Base-by-base conservation (phyloP, 805 yeast species). In the Saturnispora zaruensis region DNA sequence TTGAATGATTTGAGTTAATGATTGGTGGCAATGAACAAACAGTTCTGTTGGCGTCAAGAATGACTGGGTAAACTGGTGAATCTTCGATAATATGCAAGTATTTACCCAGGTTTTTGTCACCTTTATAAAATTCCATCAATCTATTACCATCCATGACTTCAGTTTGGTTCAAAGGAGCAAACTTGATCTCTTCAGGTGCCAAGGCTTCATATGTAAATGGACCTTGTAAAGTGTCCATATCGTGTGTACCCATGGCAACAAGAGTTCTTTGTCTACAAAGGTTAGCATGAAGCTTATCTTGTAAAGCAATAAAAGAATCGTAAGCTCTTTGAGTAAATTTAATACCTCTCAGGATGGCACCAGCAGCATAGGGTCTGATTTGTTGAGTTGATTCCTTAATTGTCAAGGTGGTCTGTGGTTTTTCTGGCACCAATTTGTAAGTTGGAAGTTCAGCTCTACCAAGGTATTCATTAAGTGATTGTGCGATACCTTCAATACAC, bases 181-280 rank as follows among this genome's bases (percentile, higher is more conserved):
- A 90, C 54, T 77, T 74, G 66, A 93, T 74, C 42, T 86, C 89
- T 57, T 76, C 71, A 51, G 96, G 96, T 49, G 80, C 73, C 57
- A 85, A 71, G 41, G 93, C 97, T 64, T 84, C 87, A 73, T 88
- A 93, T 49, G 87, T 79, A 72, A 93, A 88, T 23, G 66, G 67
- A 52, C 96, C 95, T 25, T 87, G 85, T 57, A 91, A 70, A 44
- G 84, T 79, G 66, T 87, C 95, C 54, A 84, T 75, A 68, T 93
- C 98, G 64, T 93, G 99, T 48, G 99, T 93, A 61, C 99, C 99
- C 77, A 91, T 89, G 46, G 99, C 98, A 50, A 93, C 99, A 59
- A 93, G 77, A 32, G 96, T 84, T 77, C 99, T 87, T 70, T 91
- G 87, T 75, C 99, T 91, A 70, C 99, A 91, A 63, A 93, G 73